Percentiles rank a stretch among this genome's conserved stretches.
These are phyloP conservation scores for Dioscorea alata DNA, from an alignment of 106 monocot genomes.

Conservation along the genomic window DNA sequence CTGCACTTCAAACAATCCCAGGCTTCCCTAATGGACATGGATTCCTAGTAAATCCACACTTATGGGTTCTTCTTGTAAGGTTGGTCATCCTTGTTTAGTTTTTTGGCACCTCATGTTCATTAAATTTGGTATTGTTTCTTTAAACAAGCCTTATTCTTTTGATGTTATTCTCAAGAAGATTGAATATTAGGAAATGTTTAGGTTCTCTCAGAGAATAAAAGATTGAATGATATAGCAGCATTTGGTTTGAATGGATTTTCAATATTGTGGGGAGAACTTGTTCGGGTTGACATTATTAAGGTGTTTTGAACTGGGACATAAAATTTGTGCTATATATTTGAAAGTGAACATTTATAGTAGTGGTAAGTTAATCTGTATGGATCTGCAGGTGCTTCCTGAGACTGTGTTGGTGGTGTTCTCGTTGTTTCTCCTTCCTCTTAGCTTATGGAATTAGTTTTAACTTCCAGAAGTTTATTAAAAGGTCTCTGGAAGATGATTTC, in stretches of 20 bases:
- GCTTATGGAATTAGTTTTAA: constrained; percentile 59
- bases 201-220: constrained; percentile 16
- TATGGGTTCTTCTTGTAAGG: constrained; percentile 16
- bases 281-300: constrained; percentile 80
- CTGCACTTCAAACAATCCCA: not conserved
- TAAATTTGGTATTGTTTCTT: too few relatives aligned
- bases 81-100: constrained; percentile 11
- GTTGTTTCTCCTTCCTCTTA: too few relatives aligned
- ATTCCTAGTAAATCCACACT: constrained; percentile 18
- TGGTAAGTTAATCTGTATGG: constrained; percentile 5
- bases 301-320: constrained; percentile 19
- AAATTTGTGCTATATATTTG: not conserved
- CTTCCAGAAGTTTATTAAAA: constrained; percentile 76
- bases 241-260: constrained; percentile 56
- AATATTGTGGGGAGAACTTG: constrained; percentile 94
- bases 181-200: constrained; percentile 22
- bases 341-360: not conserved
- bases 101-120: too few relatives aligned
- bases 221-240: constrained; percentile 2
- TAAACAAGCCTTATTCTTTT: not conserved
- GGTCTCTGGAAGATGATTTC: constrained; percentile 78
- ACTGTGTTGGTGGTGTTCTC: too few relatives aligned
- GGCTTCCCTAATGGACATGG: constrained; percentile 61
- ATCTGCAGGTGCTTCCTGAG: constrained; percentile 52
- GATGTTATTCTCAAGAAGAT: constrained; percentile 25